phyloP scores from a whole-genome alignment of 306 rosid species.

The Nissolia schottii region DNA sequence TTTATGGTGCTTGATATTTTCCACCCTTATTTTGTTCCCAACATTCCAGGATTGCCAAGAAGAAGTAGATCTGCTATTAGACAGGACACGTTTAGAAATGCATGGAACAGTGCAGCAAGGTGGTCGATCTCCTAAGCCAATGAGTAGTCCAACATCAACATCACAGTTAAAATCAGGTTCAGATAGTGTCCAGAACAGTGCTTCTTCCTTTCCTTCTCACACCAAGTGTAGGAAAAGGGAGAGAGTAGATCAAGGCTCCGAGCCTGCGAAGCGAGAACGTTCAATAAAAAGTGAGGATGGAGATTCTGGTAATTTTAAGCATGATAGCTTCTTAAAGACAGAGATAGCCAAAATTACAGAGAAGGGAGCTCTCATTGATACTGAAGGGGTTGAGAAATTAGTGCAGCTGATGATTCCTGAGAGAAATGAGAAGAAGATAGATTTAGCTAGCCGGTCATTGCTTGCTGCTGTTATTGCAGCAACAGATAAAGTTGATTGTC shows the following conservation, averaged over 20 bases:
- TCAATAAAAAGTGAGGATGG: conserved; percentile 55
- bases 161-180: conserved; percentile 70
- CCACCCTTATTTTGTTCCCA: background rate
- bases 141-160: conserved; percentile 70
- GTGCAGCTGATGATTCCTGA: conserved; percentile 76
- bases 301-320: conserved; percentile 48
- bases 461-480: conserved; percentile 76
- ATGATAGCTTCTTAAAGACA: conserved; percentile 57
- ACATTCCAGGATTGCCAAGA: conserved; percentile 65
- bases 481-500: conserved; percentile 69
- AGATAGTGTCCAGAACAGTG: conserved; percentile 62
- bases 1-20: background rate
- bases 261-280: conserved; percentile 59
- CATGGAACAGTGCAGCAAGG: conserved; percentile 70
- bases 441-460: conserved; percentile 64
- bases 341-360: conserved; percentile 72
- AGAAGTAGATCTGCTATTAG: conserved; percentile 70
- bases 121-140: conserved; percentile 83
- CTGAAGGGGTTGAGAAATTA: conserved; percentile 66
- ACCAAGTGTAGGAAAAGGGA: conserved; percentile 76
- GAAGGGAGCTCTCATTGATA: conserved; percentile 71
- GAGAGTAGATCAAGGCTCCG: conserved; percentile 65
- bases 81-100: conserved; percentile 67
- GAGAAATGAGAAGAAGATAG: conserved; percentile 60
- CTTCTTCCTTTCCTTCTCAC: conserved; percentile 60